Evolutionary conservation across 208 protist genomes (phyloP).

Genomic region (Wallacemonas rigidus): DNA sequence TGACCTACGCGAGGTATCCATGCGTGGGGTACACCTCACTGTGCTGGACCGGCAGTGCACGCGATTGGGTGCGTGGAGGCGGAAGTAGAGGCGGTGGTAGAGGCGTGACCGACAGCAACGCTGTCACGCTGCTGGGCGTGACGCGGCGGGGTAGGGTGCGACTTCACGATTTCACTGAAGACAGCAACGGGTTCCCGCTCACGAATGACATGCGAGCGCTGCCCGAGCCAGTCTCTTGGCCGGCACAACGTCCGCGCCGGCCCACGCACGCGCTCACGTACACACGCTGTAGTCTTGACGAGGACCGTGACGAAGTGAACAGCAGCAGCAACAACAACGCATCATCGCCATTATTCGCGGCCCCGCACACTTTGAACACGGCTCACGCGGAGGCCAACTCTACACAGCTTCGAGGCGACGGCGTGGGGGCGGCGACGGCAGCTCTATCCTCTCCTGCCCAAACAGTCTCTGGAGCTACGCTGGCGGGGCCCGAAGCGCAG

Average conservation of each 20-base stretch:
- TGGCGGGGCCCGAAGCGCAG: no score
- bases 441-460: no score
- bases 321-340: not conserved
- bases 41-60: conserved; percentile 41
- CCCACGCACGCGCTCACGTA: not conserved
- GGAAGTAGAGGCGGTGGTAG: not conserved
- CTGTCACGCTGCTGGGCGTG: conserved; percentile 12
- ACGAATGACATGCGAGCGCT: not conserved
- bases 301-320: not conserved
- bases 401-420: not conserved
- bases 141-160: not conserved
- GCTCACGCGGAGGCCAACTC: no score
- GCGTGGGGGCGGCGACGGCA: conserved; percentile 6
- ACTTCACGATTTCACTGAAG: conserved; percentile 8
- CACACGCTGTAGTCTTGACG: conserved; percentile 8
- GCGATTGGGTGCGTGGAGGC: not conserved
- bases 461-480: no score
- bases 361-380: no score
- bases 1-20: conserved; percentile 30
- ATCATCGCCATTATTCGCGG: no score
- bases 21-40: conserved; percentile 63
- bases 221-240: not conserved
- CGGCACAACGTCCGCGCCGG: not conserved
- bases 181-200: conserved; percentile 14
- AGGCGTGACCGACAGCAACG: not conserved